Evolutionary conservation across 345 rosid genomes (phyloP).

Genomic region (Bruguiera sexangula): DNA sequence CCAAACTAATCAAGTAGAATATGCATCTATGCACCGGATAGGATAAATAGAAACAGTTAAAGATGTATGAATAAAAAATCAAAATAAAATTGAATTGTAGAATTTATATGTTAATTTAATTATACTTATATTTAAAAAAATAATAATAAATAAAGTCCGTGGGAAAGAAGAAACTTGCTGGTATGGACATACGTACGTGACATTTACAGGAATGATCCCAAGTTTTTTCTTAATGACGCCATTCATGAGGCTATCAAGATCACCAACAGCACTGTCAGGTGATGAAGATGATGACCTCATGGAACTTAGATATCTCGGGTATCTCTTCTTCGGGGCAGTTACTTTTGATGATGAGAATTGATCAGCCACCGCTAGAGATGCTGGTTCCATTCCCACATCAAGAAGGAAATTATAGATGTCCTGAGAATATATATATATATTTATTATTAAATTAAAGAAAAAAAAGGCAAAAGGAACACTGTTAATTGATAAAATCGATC

Average conservation of each 20-base stretch:
- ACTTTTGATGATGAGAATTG: slow-evolving; percentile 8
- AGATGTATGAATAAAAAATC: no score
- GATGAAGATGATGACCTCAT: slow-evolving; percentile 16
- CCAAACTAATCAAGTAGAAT: no score
- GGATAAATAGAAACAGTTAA: no score
- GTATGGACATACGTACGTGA: slow-evolving; percentile 31
- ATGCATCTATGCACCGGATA: no score
- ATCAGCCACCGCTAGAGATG: slow-evolving; percentile 36
- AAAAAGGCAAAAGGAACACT: no score
- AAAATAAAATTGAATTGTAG: no score
- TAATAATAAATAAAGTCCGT: background rate
- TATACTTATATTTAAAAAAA: background rate
- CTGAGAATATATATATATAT: slow-evolving; percentile 26
- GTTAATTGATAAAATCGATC: no score
- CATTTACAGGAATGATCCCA: slow-evolving; percentile 63
- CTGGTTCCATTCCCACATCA: slow-evolving; percentile 54
- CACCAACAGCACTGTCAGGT: slow-evolving; percentile 30
- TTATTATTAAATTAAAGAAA: background rate
- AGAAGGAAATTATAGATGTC: slow-evolving; percentile 77
- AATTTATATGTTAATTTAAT: background rate
- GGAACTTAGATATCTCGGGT: slow-evolving; percentile 49
- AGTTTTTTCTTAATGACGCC: slow-evolving; percentile 65
- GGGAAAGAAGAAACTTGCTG: slow-evolving; percentile 14
- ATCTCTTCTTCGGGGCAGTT: slow-evolving; percentile 33
- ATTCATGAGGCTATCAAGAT: slow-evolving; percentile 56